Evolutionary conservation across 164 flowering plant species (phyloP).

Genomic region (Vitis rupestris): DNA sequence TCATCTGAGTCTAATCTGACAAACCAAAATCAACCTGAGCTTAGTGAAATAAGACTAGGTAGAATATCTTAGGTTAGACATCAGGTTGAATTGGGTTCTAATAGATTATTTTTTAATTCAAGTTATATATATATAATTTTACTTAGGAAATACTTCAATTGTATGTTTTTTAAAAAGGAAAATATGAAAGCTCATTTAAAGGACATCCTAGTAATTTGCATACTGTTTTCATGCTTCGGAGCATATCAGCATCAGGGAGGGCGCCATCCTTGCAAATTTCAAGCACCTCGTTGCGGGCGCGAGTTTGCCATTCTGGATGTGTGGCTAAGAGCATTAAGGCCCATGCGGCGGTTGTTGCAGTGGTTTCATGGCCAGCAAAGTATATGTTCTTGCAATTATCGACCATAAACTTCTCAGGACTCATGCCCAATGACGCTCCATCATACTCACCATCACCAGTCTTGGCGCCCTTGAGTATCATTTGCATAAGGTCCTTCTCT

Average conservation of each 20-base stretch:
- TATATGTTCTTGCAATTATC: constrained; percentile 63
- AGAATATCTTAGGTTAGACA: too few relatives aligned
- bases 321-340: constrained; percentile 46
- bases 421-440: constrained; percentile 5
- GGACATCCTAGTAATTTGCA: not conserved
- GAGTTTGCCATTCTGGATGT: constrained; percentile 56
- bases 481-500: constrained; percentile 49
- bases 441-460: constrained; percentile 9
- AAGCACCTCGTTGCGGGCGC: constrained; percentile 45
- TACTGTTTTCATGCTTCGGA: constrained; percentile 46
- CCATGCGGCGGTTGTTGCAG: constrained; percentile 54
- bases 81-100: too few relatives aligned
- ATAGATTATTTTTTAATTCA: too few relatives aligned
- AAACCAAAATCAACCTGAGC: too few relatives aligned
- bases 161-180: too few relatives aligned
- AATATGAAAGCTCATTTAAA: too few relatives aligned
- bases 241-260: constrained; percentile 31
- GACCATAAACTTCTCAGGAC: constrained; percentile 35
- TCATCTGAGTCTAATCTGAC: too few relatives aligned
- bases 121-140: too few relatives aligned
- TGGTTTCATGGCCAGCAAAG: constrained; percentile 61
- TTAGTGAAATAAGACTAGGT: too few relatives aligned
- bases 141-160: too few relatives aligned
- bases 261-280: constrained; percentile 26
- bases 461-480: constrained; percentile 42